Conservation (phyloP, 1,284 basidiomycete genomes). For the Phenoliferia sp. region DNA sequence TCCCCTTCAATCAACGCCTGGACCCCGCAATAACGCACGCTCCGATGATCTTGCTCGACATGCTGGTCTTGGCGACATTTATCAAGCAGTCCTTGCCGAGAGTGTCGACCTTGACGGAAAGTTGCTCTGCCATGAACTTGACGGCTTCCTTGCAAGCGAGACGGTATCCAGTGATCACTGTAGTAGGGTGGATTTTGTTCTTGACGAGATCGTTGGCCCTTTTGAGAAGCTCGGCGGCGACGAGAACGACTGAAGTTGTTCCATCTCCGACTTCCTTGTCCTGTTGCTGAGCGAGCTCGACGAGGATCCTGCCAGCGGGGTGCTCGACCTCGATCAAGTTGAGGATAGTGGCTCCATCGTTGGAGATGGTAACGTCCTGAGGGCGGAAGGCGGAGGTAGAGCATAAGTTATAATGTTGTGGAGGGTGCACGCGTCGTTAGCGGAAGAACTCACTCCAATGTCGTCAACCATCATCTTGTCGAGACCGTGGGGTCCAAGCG, state of each 20-base stretch:
- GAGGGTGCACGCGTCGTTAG: not conserved
- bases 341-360: constrained; percentile 97
- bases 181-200: constrained; percentile 98
- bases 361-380: constrained; percentile 95
- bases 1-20: not conserved
- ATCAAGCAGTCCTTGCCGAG: constrained; percentile 87
- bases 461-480: constrained; percentile 75
- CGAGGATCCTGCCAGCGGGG: constrained; percentile 71
- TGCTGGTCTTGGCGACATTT: constrained; percentile 97
- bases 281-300: constrained; percentile 97
- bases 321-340: constrained; percentile 53
- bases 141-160: constrained; percentile 96
- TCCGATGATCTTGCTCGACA: constrained; percentile 98
- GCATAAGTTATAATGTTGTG: not conserved
- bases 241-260: constrained; percentile 96
- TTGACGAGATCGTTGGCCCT: constrained; percentile 97
- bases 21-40: constrained; percentile 62
- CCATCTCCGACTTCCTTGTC: constrained; percentile 99
- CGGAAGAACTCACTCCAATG: constrained; percentile 66
- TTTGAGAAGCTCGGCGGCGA: constrained; percentile 90
- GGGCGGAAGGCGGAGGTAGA: not conserved
- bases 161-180: constrained; percentile 97
- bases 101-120: constrained; percentile 89
- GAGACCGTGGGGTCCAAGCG: constrained; percentile 82
- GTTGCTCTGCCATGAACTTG: constrained; percentile 96